Percentiles rank a stretch among this genome's conserved stretches.
These are phyloP conservation scores for Sclerotinia glacialis DNA, from an alignment of 2,329 filamentous ascomycete genomes.

Conservation along the genomic window DNA sequence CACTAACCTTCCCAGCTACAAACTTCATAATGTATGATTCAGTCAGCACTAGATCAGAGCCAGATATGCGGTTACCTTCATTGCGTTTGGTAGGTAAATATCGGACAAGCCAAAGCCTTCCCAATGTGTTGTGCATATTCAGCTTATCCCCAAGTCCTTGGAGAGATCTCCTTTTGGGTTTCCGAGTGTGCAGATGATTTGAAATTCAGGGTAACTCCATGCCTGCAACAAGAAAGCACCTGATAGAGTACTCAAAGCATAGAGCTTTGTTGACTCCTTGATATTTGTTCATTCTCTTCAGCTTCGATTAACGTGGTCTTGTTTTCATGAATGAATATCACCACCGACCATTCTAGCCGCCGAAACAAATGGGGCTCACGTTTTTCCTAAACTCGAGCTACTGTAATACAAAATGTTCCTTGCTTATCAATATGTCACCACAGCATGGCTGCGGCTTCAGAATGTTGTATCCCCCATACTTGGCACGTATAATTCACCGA, in stretches of 20 bases:
- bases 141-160: neutral
- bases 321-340: neutral
- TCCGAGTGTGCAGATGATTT: neutral
- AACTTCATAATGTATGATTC: neutral
- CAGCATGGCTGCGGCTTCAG: neutral
- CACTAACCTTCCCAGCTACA: neutral
- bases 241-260: neutral
- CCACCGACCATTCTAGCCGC: too few species aligned
- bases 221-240: neutral
- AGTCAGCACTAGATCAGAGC: neutral
- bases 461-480: neutral
- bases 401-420: neutral
- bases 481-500: neutral
- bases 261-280: neutral
- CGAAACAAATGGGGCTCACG: too few species aligned
- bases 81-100: neutral
- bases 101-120: neutral
- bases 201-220: neutral
- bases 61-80: neutral
- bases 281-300: neutral
- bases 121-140: neutral
- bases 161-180: neutral
- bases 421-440: neutral
- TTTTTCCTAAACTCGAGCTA: neutral
- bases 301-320: neutral